These are phyloP conservation scores for Fusarium marasasianum DNA, from an alignment of 2,329 filamentous ascomycete genomes.

Conservation along the genomic window DNA sequence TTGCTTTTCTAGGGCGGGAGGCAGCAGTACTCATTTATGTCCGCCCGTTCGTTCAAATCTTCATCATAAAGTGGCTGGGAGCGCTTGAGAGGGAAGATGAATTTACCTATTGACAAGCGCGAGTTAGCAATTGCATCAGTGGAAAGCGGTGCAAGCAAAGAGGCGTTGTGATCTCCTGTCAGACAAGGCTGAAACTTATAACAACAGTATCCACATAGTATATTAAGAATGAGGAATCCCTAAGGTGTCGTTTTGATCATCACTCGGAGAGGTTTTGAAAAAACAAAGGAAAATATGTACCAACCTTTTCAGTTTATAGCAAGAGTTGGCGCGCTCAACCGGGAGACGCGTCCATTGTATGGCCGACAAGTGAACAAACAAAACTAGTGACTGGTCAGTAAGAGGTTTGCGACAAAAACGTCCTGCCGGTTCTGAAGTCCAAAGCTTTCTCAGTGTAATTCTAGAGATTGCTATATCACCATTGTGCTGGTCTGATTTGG, in stretches of 20 bases:
- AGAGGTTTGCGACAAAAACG: neutral
- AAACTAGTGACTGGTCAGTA: conserved; percentile 30
- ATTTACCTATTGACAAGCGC: conserved; percentile 54
- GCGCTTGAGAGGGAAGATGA: conserved; percentile 7
- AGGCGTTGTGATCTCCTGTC: conserved; percentile 55
- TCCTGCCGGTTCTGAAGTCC: conserved; percentile 30
- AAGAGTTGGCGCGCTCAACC: conserved; percentile 1
- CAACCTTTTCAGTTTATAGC: conserved; percentile 56
- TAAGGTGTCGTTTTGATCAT: conserved; percentile 70
- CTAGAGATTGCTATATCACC: conserved; percentile 62
- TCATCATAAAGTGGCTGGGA: conserved; percentile 61
- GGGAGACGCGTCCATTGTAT: conserved; percentile 10
- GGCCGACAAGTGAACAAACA: neutral
- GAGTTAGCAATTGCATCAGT: conserved; percentile 50
- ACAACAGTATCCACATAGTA: conserved; percentile 69
- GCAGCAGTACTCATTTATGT: conserved; percentile 68
- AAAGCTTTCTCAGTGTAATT: conserved; percentile 65
- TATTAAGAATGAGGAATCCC: conserved; percentile 77
- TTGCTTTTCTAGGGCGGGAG: conserved; percentile 62
- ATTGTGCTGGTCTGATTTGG: conserved; percentile 68
- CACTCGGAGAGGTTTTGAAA: conserved; percentile 52
- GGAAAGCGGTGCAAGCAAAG: conserved; percentile 15
- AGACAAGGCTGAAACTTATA: conserved; percentile 76
- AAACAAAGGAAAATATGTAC: conserved; percentile 37
- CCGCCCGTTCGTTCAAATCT: conserved; percentile 76